phyloP scores from a whole-genome alignment of 495 filamentous ascomycete genomes.

The Aspergillus heteromorphus region DNA sequence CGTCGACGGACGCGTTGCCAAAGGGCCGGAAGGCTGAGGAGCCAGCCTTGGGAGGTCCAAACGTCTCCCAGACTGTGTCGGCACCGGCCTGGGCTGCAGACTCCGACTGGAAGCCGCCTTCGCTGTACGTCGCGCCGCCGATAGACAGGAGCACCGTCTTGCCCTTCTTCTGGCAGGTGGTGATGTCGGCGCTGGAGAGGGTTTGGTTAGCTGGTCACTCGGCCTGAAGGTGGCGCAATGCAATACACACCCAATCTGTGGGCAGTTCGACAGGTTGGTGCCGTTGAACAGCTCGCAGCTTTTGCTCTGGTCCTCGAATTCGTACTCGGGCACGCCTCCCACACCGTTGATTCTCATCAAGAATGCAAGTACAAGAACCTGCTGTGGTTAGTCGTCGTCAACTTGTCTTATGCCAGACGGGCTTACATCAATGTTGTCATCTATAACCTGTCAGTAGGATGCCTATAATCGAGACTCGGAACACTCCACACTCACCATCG shows the following conservation, averaged over 20 bases:
- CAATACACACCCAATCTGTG: constrained; percentile 51
- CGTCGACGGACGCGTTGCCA: constrained; percentile 58
- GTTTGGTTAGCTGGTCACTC: constrained; percentile 4
- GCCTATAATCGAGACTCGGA: background rate
- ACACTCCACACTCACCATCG: constrained; percentile 43
- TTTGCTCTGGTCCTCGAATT: constrained; percentile 56
- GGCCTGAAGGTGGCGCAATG: no score
- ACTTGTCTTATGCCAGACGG: background rate
- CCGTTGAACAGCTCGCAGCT: constrained; percentile 53
- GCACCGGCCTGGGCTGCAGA: constrained; percentile 52
- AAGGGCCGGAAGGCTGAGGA: constrained; percentile 52
- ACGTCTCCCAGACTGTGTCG: constrained; percentile 59
- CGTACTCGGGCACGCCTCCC: constrained; percentile 47
- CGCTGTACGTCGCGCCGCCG: constrained; percentile 57
- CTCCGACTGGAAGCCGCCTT: constrained; percentile 54
- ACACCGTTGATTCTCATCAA: constrained; percentile 47
- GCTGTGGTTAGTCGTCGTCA: background rate
- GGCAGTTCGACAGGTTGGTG: constrained; percentile 53
- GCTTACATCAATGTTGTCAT: constrained; percentile 38
- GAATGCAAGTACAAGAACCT: constrained; percentile 61
- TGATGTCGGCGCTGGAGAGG: constrained; percentile 48
- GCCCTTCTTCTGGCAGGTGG: constrained; percentile 55
- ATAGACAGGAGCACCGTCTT: constrained; percentile 67
- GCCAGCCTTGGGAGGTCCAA: constrained; percentile 45
- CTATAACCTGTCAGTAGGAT: constrained; percentile 6